phyloP scores from a whole-genome alignment of 345 rosid genomes.

The Schrenkiella parvula region DNA sequence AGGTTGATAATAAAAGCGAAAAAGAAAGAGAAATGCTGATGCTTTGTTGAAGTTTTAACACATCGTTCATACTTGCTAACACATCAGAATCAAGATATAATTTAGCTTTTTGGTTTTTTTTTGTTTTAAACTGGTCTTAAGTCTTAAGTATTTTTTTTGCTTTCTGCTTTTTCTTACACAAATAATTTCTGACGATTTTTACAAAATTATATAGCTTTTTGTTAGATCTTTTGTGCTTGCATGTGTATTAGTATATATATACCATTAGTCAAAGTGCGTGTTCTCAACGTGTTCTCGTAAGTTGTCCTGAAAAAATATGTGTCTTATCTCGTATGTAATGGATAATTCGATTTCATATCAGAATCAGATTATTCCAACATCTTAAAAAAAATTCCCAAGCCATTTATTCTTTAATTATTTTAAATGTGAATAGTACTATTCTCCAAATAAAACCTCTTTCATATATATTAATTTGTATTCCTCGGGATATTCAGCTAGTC shows the following conservation, averaged over 20 bases:
- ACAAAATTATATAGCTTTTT: background rate
- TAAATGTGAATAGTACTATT: background rate
- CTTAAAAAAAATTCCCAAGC: background rate
- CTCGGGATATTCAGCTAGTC: slow-evolving; percentile 24
- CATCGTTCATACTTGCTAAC: slow-evolving; percentile 6
- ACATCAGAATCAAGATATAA: background rate
- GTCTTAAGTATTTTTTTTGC: background rate
- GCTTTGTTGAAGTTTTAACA: background rate
- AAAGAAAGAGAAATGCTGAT: slow-evolving; percentile 2
- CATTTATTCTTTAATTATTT: background rate
- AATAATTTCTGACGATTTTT: background rate
- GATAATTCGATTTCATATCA: background rate
- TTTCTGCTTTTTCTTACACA: background rate
- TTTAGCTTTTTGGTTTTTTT: background rate
- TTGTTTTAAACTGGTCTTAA: background rate
- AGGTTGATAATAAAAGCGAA: slow-evolving; percentile 2
- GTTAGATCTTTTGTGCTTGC: background rate
- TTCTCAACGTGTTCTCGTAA: background rate
- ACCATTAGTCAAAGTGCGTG: background rate
- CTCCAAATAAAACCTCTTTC: slow-evolving; percentile 20
- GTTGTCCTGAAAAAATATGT: too few species aligned
- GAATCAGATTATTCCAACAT: background rate
- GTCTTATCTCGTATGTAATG: background rate
- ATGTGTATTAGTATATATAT: background rate
- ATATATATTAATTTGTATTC: slow-evolving; percentile 4